Conservation (phyloP, 768 basidiomycete genomes). For the Macrolepiota albuminosa region DNA sequence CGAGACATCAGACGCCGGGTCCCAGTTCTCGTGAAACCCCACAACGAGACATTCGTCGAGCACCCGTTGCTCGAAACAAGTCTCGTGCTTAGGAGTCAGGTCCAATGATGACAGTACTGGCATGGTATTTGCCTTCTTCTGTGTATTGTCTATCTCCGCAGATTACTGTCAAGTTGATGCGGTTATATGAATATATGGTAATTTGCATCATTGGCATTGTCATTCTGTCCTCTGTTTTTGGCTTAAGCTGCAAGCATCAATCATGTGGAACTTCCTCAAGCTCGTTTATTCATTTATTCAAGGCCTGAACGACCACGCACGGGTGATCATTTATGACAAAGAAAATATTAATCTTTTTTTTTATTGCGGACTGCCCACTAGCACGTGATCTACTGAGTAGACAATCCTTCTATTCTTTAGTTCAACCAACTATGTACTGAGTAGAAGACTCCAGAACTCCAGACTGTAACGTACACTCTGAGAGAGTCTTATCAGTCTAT, state of each 20-base stretch:
- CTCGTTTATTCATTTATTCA: neutral
- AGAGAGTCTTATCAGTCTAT: too few species aligned
- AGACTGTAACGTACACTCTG: too few species aligned
- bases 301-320: neutral
- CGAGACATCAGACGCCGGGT: constrained; percentile 2
- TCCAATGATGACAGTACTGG: neutral
- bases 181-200: neutral
- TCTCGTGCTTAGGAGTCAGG: neutral
- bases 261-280: too few species aligned
- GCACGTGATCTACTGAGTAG: too few species aligned
- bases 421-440: too few species aligned
- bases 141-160: neutral
- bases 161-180: neutral
- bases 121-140: neutral
- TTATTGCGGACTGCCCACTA: too few species aligned
- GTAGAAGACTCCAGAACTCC: too few species aligned
- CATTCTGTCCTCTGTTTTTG: too few species aligned
- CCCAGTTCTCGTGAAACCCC: neutral
- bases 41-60: neutral
- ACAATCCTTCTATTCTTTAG: too few species aligned
- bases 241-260: neutral
- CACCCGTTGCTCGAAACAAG: neutral
- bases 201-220: neutral
- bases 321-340: neutral
- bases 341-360: too few species aligned